Evolutionary conservation across 768 basidiomycete genomes (phyloP), one percentile per base, ranked within the genome.

Genomic region (Lactifluus echinatus): DNA sequence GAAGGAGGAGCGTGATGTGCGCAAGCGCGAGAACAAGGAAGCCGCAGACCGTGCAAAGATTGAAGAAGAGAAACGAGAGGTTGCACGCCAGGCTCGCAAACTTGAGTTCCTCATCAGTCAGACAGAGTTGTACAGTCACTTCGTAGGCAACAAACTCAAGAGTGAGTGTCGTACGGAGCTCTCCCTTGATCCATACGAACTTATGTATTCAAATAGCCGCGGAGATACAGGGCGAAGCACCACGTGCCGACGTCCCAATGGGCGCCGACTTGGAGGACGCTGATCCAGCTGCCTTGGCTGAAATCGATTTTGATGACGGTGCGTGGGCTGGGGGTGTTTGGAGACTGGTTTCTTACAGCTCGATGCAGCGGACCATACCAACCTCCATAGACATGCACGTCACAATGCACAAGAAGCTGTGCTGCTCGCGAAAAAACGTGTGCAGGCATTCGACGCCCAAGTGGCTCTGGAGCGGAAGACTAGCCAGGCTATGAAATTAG

Each of bases 31-130:
- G 65, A 93, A 97, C 69, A 93, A 93, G 70, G 94, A 96, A 69
- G 92, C 93, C 11, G 78, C 83, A 64, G 92, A 94, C 65, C 82
- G 91, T 50, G 81, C 89, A 23, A 89, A 85, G 70, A 72, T 90
- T 31, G 93, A 95, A 70, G 93, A 95, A 69, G 93, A 96, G 72
- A 89, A 84, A 67, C 80, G 95, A 40, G 96, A 99, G 72, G 87
- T 89, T 12, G 88, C 93, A 37, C 78, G 96, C 50, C 92, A 95
- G 70, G 91, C 93, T 12, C 81, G 95, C 63, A 97, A 98, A 71
- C 82, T 99, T 24, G 96, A 99, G 73, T 99, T 98, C 74, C 76
- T 99, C 71, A 93, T 99, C 70, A 97, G 91, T 57, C 95, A 98
- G 72, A 98, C 96, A 3, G 96, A 99, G 69, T 80, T 98, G 8